Base-by-base conservation (phyloP, 148 eudicot genomes). In the Cornus controversa region DNA sequence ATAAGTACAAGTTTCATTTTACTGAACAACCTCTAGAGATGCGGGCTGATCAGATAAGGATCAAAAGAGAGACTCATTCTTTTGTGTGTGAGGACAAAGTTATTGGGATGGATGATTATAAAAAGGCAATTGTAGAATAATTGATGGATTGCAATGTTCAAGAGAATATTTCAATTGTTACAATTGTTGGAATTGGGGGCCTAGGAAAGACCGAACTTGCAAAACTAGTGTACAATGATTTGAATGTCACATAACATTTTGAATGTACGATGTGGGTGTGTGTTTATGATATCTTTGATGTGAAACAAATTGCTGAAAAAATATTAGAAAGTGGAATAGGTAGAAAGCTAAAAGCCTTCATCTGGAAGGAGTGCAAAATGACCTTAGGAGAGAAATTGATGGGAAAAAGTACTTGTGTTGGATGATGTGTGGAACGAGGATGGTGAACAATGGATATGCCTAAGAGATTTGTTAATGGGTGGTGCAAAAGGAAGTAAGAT, bases 191-290 rank as follows among this genome's bases (percentile, higher is more conserved):
- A 23, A 15, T 83, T 13, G 81, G 83, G 6, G 86, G 86, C 25
- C 65, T 86, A 34, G 88, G 84, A n/a, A 83, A 86, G 45, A 83
- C 82, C 14, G 54, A 75, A 8, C 73, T 86, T 5, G 84, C 84
- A 7, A 78, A 79, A 29, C 8, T 81, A 25, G 73, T 83, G 9
- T 78, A 57, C 31, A 60, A 73, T 26, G 86, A 81, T 50, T 16
- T 62, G 16, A 69, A 65, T 40, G 34, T 78, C 0, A 15, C 25
- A 4, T 6, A 13, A 2, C 57, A 73, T 22, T 86, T 86, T 37
- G 69, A 68, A 74, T 1, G 50, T 25, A 83, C 23, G 25, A 7
- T 78, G 2, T 86, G 88, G 88, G 86, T 68, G 5, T 78, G 80
- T 77, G 73, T 83, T 11, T 77, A 84, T 1, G 69, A 78, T 2